Percentiles rank a stretch among this genome's conserved stretches.
Conservation (phyloP, 352 stramenopile genomes). For the Pythium periplocum region DNA sequence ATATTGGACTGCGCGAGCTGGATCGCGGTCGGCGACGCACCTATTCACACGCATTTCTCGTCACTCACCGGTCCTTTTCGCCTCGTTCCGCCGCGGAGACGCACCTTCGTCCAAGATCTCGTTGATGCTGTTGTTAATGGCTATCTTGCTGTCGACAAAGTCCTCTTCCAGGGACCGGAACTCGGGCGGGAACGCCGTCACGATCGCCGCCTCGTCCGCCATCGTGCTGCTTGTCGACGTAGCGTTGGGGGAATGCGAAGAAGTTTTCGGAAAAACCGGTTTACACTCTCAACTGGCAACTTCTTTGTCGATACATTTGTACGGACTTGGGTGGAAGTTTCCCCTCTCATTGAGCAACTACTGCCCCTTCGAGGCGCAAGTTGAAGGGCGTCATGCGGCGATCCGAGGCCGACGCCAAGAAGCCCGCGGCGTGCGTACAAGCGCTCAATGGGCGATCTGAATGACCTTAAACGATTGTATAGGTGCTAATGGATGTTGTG, state of each 20-base stretch:
- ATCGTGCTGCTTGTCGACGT: constrained; percentile 3
- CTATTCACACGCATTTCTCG: background rate
- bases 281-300: too few species aligned
- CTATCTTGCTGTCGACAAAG: constrained; percentile 78
- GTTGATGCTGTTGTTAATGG: constrained; percentile 76
- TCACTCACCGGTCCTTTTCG: too few species aligned
- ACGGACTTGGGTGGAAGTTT: background rate
- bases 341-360: background rate
- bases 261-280: too few species aligned
- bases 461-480: background rate
- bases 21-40: constrained; percentile 30
- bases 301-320: too few species aligned
- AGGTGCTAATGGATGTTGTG: background rate
- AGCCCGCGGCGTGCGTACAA: constrained; percentile 4
- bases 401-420: background rate
- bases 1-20: constrained; percentile 58
- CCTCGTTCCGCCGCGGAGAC: background rate
- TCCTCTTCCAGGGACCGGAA: constrained; percentile 74
- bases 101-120: constrained; percentile 50
- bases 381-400: background rate
- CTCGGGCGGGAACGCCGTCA: constrained; percentile 35
- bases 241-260: too few species aligned
- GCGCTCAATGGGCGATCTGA: background rate
- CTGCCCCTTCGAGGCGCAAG: background rate
- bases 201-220: constrained; percentile 10